Base-by-base conservation (phyloP, 768 basidiomycete genomes). In the Rubroboletus satanas region DNA sequence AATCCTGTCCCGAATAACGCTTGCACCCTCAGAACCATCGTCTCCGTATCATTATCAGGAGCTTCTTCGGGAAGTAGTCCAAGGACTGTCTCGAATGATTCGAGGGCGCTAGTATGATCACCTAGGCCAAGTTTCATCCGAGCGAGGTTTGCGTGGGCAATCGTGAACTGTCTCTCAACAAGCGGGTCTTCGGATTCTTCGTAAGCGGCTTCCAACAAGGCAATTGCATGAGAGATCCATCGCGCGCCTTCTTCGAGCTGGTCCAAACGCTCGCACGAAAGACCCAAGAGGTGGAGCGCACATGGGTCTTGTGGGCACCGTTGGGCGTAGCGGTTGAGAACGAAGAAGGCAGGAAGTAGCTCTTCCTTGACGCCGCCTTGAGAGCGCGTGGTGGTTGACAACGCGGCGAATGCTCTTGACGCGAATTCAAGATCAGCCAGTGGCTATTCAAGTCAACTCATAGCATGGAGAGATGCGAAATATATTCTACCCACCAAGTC, bases 181-280 rank as follows among this genome's bases (percentile, higher is more conserved):
- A 76, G 73, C 1, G 85, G 71, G 50, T 92, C 87, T 69, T 99
- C 97, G 14, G 81, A 82, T 50, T 88, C 84, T 68, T 99, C 97
- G 72, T 97, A 99, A 28, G 81, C 79, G 2, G 83, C 79, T 69
- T 98, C 96, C n/a, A 98, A 74, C 10, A 93, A 75, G 4, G 70
- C 55, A 14, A 92, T 90, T 1, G 88, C 84, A 29, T 77, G 78
- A 33, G 76, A 69, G 38, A 94, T 76, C 33, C 83, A 73, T 26
- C 75, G 71, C 15, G 78, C 72, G 7, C 84, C 90, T 29, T 83
- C 76, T 15, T 84, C 81, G 29, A 79, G 63, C 37, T 91, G 87
- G 12, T 86, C 88, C 5, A 98, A 73, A 49, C 85, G 80, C 66
- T 99, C 97, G 66, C 88, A 92, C 21, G 98, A 74, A 6, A 98